Evolutionary conservation across 345 rosid species (phyloP).

Genomic region (Carallia brachiata): DNA sequence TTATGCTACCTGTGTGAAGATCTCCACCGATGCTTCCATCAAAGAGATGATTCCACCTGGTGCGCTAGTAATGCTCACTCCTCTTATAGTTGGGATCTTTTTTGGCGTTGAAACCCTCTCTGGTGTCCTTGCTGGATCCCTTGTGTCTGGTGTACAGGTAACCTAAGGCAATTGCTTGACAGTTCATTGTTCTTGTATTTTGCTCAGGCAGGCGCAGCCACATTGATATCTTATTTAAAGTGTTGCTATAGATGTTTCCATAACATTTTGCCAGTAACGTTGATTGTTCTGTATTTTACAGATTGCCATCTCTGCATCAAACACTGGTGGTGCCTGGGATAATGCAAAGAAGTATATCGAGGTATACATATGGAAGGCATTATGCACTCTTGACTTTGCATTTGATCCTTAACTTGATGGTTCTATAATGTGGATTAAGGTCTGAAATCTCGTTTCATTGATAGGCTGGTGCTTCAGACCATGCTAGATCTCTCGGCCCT

Average conservation of each 20-base stretch:
- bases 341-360: conserved; percentile 98
- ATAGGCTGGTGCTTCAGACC: conserved; percentile 92
- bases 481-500: conserved; percentile 84
- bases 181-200: not conserved
- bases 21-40: conserved; percentile 97
- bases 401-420: not conserved
- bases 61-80: conserved; percentile 97
- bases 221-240: not conserved
- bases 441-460: not conserved
- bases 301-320: conserved; percentile 96
- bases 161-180: not conserved
- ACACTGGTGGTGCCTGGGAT: conserved; percentile 99
- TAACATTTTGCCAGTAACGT: not conserved
- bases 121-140: conserved; percentile 32
- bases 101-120: conserved; percentile 33
- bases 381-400: not conserved
- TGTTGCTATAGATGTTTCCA: not conserved
- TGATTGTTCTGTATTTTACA: conserved; percentile 14
- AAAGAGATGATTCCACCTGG: conserved; percentile 99
- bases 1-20: conserved; percentile 95
- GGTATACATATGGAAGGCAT: conserved; percentile 37
- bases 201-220: not conserved
- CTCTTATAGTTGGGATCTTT: conserved; percentile 41
- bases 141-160: conserved; percentile 93
- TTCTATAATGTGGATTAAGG: not conserved